These are phyloP conservation scores for Neurospora sp. DNA, from an alignment of 495 filamentous ascomycete genomes.

Conservation along the genomic window DNA sequence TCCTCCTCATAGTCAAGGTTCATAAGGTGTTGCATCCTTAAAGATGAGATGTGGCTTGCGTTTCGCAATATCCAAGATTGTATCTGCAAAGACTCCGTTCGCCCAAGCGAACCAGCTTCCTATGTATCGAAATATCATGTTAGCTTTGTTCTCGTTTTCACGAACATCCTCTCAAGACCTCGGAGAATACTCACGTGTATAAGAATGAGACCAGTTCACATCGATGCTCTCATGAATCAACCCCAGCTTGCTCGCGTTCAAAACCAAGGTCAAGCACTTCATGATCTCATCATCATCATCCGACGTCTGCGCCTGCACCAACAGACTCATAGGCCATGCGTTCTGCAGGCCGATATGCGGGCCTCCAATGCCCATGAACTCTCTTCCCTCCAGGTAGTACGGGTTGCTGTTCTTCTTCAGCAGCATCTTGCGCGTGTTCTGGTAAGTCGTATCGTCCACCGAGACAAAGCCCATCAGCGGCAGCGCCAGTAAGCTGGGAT, in stretches of 20 bases:
- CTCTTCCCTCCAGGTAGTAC: conserved; percentile 72
- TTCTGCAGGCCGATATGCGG: conserved; percentile 71
- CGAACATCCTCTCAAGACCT: not conserved
- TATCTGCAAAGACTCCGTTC: conserved; percentile 91
- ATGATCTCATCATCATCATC: conserved; percentile 77
- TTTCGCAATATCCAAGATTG: conserved; percentile 77
- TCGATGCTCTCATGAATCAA: conserved; percentile 89
- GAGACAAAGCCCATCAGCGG: conserved; percentile 79
- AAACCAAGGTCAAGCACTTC: conserved; percentile 59
- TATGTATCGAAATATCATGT: conserved; percentile 19
- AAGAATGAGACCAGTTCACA: conserved; percentile 61
- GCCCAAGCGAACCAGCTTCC: conserved; percentile 97
- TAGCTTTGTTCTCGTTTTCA: conserved; percentile 11
- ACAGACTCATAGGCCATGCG: conserved; percentile 95
- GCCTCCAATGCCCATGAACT: conserved; percentile 76
- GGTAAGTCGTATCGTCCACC: conserved; percentile 56
- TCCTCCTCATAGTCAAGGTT: conserved; percentile 12
- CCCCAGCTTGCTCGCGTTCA: conserved; percentile 61
- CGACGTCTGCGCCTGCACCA: conserved; percentile 87
- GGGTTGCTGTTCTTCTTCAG: conserved; percentile 72
- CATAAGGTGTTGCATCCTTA: conserved; percentile 42
- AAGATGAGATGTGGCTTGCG: conserved; percentile 86
- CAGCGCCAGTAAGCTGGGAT: conserved; percentile 80
- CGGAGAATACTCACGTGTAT: conserved; percentile 53
- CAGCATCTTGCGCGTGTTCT: conserved; percentile 89